Percentiles rank a stretch among this genome's conserved stretches.
These are phyloP conservation scores for Leptographium galeiforme DNA, from an alignment of 2,329 filamentous ascomycete species.

Conservation along the genomic window DNA sequence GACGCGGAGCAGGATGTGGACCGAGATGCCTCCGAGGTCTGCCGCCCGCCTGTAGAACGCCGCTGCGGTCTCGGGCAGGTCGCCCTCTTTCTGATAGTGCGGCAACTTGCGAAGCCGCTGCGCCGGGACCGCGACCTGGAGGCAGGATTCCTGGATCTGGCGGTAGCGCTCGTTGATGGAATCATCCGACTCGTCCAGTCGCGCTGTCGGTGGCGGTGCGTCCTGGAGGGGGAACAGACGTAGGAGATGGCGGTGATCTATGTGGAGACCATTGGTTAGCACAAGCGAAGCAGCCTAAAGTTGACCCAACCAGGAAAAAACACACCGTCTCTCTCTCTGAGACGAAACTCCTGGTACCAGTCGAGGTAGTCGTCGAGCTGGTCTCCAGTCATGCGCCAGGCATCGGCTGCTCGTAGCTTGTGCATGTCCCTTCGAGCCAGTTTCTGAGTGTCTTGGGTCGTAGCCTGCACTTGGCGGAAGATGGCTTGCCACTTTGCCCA, in stretches of 20 bases:
- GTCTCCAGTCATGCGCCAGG: constrained; percentile 34
- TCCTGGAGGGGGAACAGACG: constrained; percentile 20
- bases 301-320: not conserved
- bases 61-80: constrained; percentile 27
- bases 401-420: constrained; percentile 15
- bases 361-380: constrained; percentile 65
- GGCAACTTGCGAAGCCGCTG: not conserved
- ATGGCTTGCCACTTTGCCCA: constrained; percentile 57
- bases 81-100: constrained; percentile 23
- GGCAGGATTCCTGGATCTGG: not conserved
- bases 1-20: constrained; percentile 21
- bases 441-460: constrained; percentile 2
- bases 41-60: constrained; percentile 25
- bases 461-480: constrained; percentile 22
- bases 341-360: constrained; percentile 59
- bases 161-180: constrained; percentile 10
- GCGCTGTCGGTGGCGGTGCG: not conserved
- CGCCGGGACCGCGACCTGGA: not conserved
- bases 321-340: constrained; percentile 10
- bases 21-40: constrained; percentile 21
- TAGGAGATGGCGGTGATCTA: constrained; percentile 19
- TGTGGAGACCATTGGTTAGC: not conserved
- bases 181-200: constrained; percentile 5
- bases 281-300: not conserved
- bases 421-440: constrained; percentile 15